Percentiles rank a stretch among this genome's conserved stretches.
Evolutionary conservation across 768 basidiomycete genomes (phyloP).

Genomic region (Wakefieldia striispora): DNA sequence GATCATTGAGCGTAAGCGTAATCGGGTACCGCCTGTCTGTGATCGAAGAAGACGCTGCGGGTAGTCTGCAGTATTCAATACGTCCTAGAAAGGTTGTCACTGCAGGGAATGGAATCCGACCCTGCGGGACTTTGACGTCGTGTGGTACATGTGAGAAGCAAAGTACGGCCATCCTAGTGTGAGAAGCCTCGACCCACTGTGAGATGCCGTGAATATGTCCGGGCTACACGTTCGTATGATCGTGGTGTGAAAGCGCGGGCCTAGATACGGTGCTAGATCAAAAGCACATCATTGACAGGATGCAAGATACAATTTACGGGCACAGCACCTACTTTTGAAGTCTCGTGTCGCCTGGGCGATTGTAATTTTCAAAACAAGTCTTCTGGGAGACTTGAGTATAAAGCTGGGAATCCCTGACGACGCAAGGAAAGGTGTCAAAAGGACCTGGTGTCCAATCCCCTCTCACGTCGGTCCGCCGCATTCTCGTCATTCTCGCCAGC

Average conservation of each 20-base stretch:
- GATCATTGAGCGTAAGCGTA: constrained; percentile 20
- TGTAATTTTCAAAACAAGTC: constrained; percentile 12
- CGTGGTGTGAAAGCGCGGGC: constrained; percentile 20
- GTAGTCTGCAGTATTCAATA: constrained; percentile 13
- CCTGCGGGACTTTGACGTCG: constrained; percentile 15
- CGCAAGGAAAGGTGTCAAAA: constrained; percentile 1
- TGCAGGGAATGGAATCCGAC: constrained; percentile 22
- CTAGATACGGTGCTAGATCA: constrained; percentile 21
- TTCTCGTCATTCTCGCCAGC: constrained; percentile 11
- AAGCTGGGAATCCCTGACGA: constrained; percentile 9
- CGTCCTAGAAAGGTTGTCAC: constrained; percentile 15
- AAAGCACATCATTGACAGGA: constrained; percentile 10
- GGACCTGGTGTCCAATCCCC: constrained; percentile 3
- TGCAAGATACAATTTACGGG: constrained; percentile 11
- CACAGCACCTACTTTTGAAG: constrained; percentile 10
- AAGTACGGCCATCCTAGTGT: constrained; percentile 8
- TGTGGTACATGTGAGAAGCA: constrained; percentile 18
- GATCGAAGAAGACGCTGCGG: constrained; percentile 27
- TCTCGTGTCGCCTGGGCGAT: constrained; percentile 28
- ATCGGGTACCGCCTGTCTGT: constrained; percentile 11
- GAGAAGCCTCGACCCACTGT: constrained; percentile 19
- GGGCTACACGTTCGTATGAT: constrained; percentile 14
- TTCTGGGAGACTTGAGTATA: constrained; percentile 18
- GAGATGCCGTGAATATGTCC: constrained; percentile 4
- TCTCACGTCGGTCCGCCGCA: constrained; percentile 3